Evolutionary conservation across 768 basidiomycete species (phyloP).

Genomic region (Rhizopogon roseolus): DNA sequence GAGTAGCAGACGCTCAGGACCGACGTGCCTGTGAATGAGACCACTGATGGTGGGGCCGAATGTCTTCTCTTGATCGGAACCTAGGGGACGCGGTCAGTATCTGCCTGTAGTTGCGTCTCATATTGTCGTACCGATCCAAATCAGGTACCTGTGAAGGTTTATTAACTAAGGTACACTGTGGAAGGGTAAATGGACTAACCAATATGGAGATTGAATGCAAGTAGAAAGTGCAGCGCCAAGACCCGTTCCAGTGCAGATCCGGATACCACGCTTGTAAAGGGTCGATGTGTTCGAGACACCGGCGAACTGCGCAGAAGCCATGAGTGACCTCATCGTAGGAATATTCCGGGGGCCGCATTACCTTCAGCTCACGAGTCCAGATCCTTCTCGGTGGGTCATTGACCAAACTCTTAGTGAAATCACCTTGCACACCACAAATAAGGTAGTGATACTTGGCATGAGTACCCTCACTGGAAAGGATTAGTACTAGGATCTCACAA

Average conservation of each 20-base stretch:
- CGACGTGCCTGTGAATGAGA: conserved; percentile 66
- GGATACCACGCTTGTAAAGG: conserved; percentile 75
- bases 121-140: conserved; percentile 59
- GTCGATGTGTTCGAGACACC: conserved; percentile 78
- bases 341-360: conserved; percentile 18
- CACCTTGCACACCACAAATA: conserved; percentile 78
- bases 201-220: conserved; percentile 69
- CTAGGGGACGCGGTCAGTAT: conserved; percentile 28
- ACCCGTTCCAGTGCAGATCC: conserved; percentile 79
- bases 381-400: conserved; percentile 62
- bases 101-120: background rate
- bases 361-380: conserved; percentile 82
- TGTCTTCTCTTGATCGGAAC: conserved; percentile 79
- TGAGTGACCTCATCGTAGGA: background rate
- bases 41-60: conserved; percentile 78
- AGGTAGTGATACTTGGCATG: conserved; percentile 77
- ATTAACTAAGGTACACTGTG: background rate
- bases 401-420: conserved; percentile 73
- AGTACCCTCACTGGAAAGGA: conserved; percentile 51
- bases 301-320: conserved; percentile 45
- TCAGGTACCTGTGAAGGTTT: conserved; percentile 55
- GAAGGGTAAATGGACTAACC: conserved; percentile 35
- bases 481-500: conserved; percentile 5
- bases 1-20: conserved; percentile 66
- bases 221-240: conserved; percentile 78